phyloP scores from a whole-genome alignment of 2,329 filamentous ascomycete species.

The Domatiomyces globalis region DNA sequence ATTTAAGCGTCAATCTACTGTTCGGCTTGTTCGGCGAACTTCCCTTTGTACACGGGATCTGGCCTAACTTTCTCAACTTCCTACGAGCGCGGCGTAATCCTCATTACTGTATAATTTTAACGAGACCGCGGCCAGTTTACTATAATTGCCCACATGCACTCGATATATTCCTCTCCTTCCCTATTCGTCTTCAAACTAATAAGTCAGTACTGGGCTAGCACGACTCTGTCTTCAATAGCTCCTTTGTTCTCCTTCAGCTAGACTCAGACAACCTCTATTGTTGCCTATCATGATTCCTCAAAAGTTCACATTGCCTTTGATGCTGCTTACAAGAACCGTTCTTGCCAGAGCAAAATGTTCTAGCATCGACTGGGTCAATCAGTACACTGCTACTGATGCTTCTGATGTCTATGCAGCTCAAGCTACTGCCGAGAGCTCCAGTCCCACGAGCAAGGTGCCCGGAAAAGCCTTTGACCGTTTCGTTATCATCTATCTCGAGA shows the following conservation, averaged over 20 bases:
- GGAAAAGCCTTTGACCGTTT: slow-evolving; percentile 62
- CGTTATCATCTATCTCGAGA: slow-evolving; percentile 63
- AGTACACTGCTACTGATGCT: neutral
- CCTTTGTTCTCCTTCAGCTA: neutral
- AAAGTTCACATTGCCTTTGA: neutral
- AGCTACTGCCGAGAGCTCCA: slow-evolving; percentile 46
- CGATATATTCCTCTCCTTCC: neutral
- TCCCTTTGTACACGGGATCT: neutral
- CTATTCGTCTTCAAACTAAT: neutral
- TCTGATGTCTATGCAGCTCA: slow-evolving; percentile 20
- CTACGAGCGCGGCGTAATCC: neutral
- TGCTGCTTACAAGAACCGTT: neutral
- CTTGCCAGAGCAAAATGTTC: neutral
- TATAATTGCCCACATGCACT: neutral
- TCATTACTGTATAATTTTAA: neutral
- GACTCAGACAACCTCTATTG: neutral
- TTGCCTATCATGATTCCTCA: neutral
- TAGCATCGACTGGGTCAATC: neutral
- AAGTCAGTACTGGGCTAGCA: neutral
- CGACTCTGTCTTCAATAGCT: neutral
- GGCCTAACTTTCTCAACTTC: neutral
- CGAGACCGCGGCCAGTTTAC: neutral
- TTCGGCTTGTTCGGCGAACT: neutral
- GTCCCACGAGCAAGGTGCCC: slow-evolving; percentile 49
- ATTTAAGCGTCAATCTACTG: neutral